phyloP scores from a whole-genome alignment of 306 rosid species.

The Pterocarpus santalinus region DNA sequence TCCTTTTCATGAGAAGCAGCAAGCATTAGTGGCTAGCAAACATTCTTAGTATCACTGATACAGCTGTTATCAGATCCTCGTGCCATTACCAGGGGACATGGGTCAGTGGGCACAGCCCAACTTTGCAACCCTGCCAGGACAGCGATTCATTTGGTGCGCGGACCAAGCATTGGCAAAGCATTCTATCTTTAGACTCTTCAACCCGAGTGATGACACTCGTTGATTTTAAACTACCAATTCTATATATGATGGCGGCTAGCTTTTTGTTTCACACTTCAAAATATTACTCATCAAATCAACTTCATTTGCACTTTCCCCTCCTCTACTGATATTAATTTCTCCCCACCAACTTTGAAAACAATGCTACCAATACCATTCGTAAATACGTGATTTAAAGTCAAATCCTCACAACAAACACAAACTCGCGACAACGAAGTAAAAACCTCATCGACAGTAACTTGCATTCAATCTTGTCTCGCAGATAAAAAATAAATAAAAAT shows the following conservation, averaged over 20 bases:
- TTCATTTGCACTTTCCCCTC: background rate
- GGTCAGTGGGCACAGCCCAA: background rate
- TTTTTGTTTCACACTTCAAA: background rate
- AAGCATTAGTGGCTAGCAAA: too few relatives aligned
- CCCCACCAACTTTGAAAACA: conserved; percentile 16
- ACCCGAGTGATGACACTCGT: background rate
- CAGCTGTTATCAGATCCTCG: background rate
- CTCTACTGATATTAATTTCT: background rate
- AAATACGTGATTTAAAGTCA: background rate
- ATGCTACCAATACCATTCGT: background rate
- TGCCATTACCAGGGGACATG: background rate
- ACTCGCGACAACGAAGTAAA: background rate
- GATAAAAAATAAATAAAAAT: too few relatives aligned
- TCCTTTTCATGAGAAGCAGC: too few relatives aligned
- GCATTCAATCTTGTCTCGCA: background rate
- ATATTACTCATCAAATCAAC: background rate
- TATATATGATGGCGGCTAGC: background rate
- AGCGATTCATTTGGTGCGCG: background rate
- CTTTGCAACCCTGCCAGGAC: background rate
- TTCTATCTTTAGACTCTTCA: background rate
- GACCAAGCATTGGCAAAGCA: background rate
- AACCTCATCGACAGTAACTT: background rate
- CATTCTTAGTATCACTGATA: too few relatives aligned
- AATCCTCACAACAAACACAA: background rate
- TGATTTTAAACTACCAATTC: background rate